Evolutionary conservation across 2,329 filamentous ascomycete genomes (phyloP), one percentile per base, ranked within the genome.

Genomic region (Fusarium caatingaense): DNA sequence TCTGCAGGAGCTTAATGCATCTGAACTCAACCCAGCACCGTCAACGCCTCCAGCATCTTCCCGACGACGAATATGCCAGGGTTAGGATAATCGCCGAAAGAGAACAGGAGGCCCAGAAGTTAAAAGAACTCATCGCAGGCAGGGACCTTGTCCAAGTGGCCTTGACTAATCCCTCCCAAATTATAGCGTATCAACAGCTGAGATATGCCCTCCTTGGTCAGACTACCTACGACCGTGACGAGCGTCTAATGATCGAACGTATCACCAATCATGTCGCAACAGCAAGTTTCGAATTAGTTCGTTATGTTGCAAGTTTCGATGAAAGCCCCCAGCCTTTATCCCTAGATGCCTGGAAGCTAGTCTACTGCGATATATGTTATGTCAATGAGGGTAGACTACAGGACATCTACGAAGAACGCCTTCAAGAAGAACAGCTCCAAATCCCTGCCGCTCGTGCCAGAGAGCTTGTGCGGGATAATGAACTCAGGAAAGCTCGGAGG

Each of bases 71-170:
- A 49, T 6, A 12, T 25, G 2, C 7, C 20, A 30, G 57, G 25
- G 48, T 66, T 12, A 58, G 10, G 48, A n/a, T 6, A 9, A 45
- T 62, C 11, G 25, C 62, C 9, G 10, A 18, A 34, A 34, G 27
- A 6, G 65, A 66, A n/a, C 1, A 48, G 2, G 8, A 11, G 8
- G 51, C 27, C 28, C 30, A 63, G 57, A 47, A 5, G 27, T n/a
- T 53, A 9, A 11, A 58, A 25, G 49, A 65, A 8, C 2, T 3
- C 4, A 61, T 68, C 16, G 56, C 60, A 44, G 60, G 60, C 4
- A 56, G 56, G 10, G 64, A 69, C 30, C 66, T 69, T 6, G 21
- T 65, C 9, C 34, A 68, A 41, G 4, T 61, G 13, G 49, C 66
- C 49, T 56, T 68, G 10, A 15, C 8, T 45, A 6, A 68, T 40